Percentiles rank a stretch among this genome's conserved stretches.
These are phyloP conservation scores for Mycena galericulata DNA, from an alignment of 768 basidiomycete species.

Conservation along the genomic window DNA sequence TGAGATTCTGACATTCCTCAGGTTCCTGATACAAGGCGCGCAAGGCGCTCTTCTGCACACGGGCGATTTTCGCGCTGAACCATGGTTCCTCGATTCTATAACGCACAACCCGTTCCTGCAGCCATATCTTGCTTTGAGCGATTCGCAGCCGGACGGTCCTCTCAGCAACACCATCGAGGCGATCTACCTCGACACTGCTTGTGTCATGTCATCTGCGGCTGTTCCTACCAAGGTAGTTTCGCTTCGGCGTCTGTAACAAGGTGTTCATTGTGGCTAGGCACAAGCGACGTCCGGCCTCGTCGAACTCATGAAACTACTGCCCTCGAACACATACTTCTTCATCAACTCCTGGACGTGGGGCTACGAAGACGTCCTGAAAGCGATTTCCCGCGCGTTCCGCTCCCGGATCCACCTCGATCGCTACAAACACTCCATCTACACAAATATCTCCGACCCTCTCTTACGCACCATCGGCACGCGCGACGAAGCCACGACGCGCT, in stretches of 20 bases:
- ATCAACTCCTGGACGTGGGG: slow-evolving; percentile 97
- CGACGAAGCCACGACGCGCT: slow-evolving; percentile 75
- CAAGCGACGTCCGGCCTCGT: slow-evolving; percentile 76
- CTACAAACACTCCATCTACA: slow-evolving; percentile 83
- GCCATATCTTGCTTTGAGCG: slow-evolving; percentile 67
- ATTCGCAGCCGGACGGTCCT: slow-evolving; percentile 13
- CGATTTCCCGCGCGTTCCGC: slow-evolving; percentile 74
- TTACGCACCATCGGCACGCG: slow-evolving; percentile 69
- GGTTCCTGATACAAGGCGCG: slow-evolving; percentile 86
- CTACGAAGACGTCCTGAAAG: slow-evolving; percentile 92
- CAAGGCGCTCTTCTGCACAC: slow-evolving; percentile 87
- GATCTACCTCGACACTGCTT: slow-evolving; percentile 88
- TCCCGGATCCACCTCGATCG: slow-evolving; percentile 88
- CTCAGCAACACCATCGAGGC: slow-evolving; percentile 68
- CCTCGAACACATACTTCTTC: slow-evolving; percentile 80
- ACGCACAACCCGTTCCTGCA: slow-evolving; percentile 77
- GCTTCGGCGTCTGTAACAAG: neutral
- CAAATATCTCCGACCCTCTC: slow-evolving; percentile 68
- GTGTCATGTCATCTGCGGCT: slow-evolving; percentile 61
- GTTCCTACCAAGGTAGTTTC: slow-evolving; percentile 70
- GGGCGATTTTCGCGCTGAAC: slow-evolving; percentile 92
- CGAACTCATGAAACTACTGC: slow-evolving; percentile 76
- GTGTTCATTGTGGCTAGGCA: slow-evolving; percentile 53
- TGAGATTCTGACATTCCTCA: slow-evolving; percentile 41
- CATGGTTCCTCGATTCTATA: slow-evolving; percentile 79